Conservation (phyloP, 2,329 filamentous ascomycete genomes). For the Trichoderma harzianum region DNA sequence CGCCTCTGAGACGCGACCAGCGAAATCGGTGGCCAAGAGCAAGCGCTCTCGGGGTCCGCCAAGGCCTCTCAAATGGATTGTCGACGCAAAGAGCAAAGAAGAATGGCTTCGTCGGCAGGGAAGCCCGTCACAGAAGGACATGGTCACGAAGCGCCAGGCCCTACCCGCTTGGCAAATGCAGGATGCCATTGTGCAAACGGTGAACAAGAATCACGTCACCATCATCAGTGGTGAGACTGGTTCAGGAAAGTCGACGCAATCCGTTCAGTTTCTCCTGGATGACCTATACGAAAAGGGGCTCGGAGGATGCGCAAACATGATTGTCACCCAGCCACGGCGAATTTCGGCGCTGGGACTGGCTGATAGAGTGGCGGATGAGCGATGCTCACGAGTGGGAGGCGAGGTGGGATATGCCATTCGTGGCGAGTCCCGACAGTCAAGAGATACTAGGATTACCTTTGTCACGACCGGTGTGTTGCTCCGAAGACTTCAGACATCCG, state of each 20-base stretch:
- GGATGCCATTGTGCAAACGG: constrained; percentile 71
- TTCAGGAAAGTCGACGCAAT: constrained; percentile 95
- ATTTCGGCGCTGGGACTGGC: constrained; percentile 93
- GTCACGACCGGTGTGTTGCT: constrained; percentile 93
- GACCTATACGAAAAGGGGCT: constrained; percentile 76
- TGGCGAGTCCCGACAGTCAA: constrained; percentile 75
- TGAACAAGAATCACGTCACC: constrained; percentile 77
- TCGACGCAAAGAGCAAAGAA: constrained; percentile 57
- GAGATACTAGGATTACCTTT: constrained; percentile 84
- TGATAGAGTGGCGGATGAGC: constrained; percentile 89
- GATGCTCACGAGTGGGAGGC: constrained; percentile 74
- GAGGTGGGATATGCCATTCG: constrained; percentile 92
- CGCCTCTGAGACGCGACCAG: constrained; percentile 50
- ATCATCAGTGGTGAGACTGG: constrained; percentile 97
- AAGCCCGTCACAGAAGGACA: constrained; percentile 64
- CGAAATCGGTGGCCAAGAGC: constrained; percentile 26
- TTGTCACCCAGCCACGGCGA: constrained; percentile 91
- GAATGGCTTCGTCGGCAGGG: constrained; percentile 69
- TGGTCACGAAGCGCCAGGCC: constrained; percentile 67
- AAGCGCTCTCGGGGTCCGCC: constrained; percentile 45
- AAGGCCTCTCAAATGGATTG: constrained; percentile 61
- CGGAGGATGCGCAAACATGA: constrained; percentile 78
- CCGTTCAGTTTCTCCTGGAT: constrained; percentile 92
- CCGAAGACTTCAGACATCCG: constrained; percentile 84
- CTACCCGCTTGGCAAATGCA: constrained; percentile 86